These are phyloP conservation scores for Trichosporon ovoides DNA, from an alignment of 1,284 basidiomycete species.

Conservation along the genomic window DNA sequence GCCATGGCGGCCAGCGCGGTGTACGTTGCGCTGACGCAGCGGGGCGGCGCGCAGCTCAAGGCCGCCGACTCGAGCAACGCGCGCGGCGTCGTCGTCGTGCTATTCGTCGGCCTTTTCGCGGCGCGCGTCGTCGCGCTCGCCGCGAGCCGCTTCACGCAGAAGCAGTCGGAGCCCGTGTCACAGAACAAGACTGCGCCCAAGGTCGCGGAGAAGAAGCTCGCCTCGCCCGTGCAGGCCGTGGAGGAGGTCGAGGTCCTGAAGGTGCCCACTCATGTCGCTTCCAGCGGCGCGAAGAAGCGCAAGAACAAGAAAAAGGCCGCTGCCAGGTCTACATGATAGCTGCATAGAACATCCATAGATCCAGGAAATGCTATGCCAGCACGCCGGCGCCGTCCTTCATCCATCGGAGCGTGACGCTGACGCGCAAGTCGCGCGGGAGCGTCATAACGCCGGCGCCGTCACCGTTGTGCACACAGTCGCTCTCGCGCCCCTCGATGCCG, in stretches of 20 bases:
- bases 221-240: background rate
- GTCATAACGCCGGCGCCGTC: constrained; percentile 15
- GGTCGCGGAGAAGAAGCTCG: no score
- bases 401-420: constrained; percentile 47
- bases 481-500: constrained; percentile 41
- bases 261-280: constrained; percentile 10
- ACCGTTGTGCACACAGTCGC: constrained; percentile 30
- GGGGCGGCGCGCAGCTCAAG: constrained; percentile 12
- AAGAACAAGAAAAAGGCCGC: constrained; percentile 15
- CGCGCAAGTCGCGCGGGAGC: constrained; percentile 36
- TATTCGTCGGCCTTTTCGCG: constrained; percentile 28
- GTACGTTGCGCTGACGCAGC: constrained; percentile 25
- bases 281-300: constrained; percentile 7
- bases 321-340: background rate
- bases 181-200: background rate
- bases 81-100: constrained; percentile 29
- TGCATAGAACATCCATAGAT: background rate
- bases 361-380: constrained; percentile 19
- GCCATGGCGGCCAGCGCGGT: constrained; percentile 25
- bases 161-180: constrained; percentile 4
- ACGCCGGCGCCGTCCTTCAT: constrained; percentile 43
- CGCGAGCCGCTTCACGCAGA: constrained; percentile 3
- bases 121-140: constrained; percentile 24
- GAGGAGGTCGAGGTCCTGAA: constrained; percentile 17
- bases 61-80: constrained; percentile 19